Conservation (phyloP, 1,139 yeast genomes). For the Arxiozyma telluris region DNA sequence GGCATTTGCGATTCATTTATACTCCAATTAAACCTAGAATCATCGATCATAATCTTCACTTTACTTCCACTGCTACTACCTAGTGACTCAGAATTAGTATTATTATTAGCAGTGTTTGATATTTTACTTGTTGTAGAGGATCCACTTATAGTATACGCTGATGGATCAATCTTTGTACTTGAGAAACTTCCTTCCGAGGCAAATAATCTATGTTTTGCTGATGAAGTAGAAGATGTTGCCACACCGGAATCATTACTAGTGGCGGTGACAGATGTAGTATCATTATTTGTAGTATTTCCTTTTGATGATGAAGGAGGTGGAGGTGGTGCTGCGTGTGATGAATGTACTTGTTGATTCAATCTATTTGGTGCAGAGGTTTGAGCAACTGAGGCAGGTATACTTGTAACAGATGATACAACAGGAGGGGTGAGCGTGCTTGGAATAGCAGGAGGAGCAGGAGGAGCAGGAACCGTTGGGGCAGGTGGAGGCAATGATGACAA, state of each 20-base stretch:
- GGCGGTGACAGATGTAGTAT: slow-evolving; percentile 20
- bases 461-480: background rate
- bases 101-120: background rate
- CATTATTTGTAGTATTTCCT: slow-evolving; percentile 1
- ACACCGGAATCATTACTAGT: slow-evolving; percentile 23
- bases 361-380: slow-evolving; percentile 6
- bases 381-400: slow-evolving; percentile 16
- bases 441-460: slow-evolving; percentile 8
- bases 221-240: slow-evolving; percentile 13
- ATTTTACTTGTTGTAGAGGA: slow-evolving; percentile 2
- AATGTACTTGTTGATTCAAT: slow-evolving; percentile 19
- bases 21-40: slow-evolving; percentile 61
- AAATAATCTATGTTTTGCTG: slow-evolving; percentile 27
- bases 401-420: background rate
- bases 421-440: slow-evolving; percentile 16
- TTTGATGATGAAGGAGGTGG: slow-evolving; percentile 6
- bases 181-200: slow-evolving; percentile 20
- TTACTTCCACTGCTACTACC: background rate
- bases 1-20: slow-evolving; percentile 62
- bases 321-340: slow-evolving; percentile 19
- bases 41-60: slow-evolving; percentile 49
- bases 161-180: slow-evolving; percentile 8
- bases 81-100: background rate
- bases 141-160: slow-evolving; percentile 9
- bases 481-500: slow-evolving; percentile 2